Conservation (phyloP, 495 filamentous ascomycete genomes). For the Neurospora sp. region DNA sequence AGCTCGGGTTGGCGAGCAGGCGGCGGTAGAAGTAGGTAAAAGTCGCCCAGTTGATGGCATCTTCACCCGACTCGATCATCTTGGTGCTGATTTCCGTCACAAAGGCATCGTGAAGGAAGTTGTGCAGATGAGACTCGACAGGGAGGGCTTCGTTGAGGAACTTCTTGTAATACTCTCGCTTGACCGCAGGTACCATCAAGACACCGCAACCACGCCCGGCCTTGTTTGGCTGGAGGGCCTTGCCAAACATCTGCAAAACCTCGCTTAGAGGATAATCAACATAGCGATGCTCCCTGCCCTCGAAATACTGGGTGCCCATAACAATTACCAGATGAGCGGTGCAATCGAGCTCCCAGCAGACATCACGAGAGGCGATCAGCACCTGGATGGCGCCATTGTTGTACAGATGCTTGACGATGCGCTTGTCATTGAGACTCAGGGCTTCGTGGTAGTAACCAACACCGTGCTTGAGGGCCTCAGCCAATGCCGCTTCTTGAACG, state of each 20-base stretch:
- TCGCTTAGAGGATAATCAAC: conserved; percentile 94
- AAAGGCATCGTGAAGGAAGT: conserved; percentile 89
- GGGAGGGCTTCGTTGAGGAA: conserved; percentile 95
- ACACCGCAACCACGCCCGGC: conserved; percentile 83
- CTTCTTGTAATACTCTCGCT: conserved; percentile 96
- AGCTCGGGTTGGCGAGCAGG: conserved; percentile 93
- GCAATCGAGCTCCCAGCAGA: conserved; percentile 89
- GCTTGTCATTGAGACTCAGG: conserved; percentile 76
- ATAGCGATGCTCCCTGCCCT: conserved; percentile 94
- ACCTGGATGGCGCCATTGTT: conserved; percentile 88
- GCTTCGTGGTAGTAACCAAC: conserved; percentile 98
- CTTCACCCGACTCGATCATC: conserved; percentile 87
- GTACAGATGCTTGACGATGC: conserved; percentile 86
- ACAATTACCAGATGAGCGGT: conserved; percentile 86
- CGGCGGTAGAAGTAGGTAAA: conserved; percentile 98
- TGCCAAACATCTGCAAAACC: conserved; percentile 99
- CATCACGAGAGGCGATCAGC: conserved; percentile 84
- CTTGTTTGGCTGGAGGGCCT: conserved; percentile 62
- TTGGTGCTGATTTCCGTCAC: conserved; percentile 93
- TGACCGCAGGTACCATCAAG: conserved; percentile 86
- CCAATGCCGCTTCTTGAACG: conserved; percentile 76
- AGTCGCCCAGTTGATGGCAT: conserved; percentile 96
- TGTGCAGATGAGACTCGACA: conserved; percentile 87
- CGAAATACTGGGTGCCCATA: conserved; percentile 99
- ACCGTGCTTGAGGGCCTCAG: conserved; percentile 86